A percentile compares a stretch with the other conserved stretches of the same genome.
Conservation (phyloP, 495 filamentous ascomycete genomes). For the Hypoxylon crocopeplum region DNA sequence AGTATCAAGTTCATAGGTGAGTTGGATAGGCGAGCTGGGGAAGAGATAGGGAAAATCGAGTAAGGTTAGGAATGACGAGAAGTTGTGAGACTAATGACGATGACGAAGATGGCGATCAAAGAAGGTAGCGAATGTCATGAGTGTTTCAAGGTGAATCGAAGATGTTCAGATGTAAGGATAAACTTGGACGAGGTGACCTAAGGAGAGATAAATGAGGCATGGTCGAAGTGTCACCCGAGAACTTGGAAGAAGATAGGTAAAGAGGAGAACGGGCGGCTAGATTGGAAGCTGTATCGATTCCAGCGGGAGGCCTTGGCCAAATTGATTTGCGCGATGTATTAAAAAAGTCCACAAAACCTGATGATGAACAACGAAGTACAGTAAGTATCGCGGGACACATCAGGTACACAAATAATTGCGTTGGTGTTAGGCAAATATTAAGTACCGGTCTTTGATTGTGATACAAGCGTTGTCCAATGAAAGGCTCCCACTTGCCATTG, state of each 20-base stretch:
- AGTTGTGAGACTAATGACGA: neutral
- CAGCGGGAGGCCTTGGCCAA: slow-evolving; percentile 20
- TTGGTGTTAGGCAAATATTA: neutral
- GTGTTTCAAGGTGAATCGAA: slow-evolving; percentile 8
- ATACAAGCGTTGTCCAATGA: slow-evolving; percentile 16
- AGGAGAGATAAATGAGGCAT: slow-evolving; percentile 17
- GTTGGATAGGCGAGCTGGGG: neutral
- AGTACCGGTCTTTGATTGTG: slow-evolving; percentile 6
- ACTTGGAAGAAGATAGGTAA: slow-evolving; percentile 14
- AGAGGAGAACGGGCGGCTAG: slow-evolving; percentile 26
- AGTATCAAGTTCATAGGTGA: slow-evolving; percentile 11
- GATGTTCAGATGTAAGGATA: slow-evolving; percentile 10
- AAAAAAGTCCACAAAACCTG: slow-evolving; percentile 12
- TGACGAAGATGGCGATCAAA: slow-evolving; percentile 6
- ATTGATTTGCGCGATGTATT: slow-evolving; percentile 22
- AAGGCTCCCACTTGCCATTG: neutral
- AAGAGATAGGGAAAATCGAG: neutral
- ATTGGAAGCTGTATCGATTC: slow-evolving; percentile 22
- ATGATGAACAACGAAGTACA: slow-evolving; percentile 4
- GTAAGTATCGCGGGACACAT: neutral
- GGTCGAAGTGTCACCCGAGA: slow-evolving; percentile 9
- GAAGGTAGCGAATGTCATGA: slow-evolving; percentile 10
- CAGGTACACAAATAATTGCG: neutral
- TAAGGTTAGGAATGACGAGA: neutral
- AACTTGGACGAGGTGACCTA: slow-evolving; percentile 2